These are phyloP conservation scores for Apiospora marii DNA, from an alignment of 2,329 filamentous ascomycete genomes.

Conservation along the genomic window DNA sequence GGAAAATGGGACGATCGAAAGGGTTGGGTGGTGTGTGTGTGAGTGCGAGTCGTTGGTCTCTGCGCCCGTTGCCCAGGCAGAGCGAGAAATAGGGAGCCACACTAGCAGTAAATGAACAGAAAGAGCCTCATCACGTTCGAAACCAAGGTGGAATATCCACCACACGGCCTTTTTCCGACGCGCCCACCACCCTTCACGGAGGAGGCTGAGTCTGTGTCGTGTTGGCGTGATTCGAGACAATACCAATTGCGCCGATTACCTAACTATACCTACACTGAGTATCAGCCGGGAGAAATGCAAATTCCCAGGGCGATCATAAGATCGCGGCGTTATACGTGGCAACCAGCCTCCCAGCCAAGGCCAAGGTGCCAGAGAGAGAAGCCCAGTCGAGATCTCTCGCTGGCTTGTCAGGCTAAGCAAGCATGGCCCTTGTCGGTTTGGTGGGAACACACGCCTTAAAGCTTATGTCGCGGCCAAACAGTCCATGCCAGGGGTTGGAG, in stretches of 20 bases:
- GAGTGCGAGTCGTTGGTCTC: background rate
- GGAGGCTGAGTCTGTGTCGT: slow-evolving; percentile 20
- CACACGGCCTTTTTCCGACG: background rate
- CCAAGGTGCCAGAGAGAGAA: background rate
- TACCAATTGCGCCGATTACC: background rate
- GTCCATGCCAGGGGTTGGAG: background rate
- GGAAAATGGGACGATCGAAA: slow-evolving; percentile 18
- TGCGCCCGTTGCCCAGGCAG: background rate
- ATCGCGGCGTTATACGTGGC: slow-evolving; percentile 2
- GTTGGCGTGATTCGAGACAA: slow-evolving; percentile 10
- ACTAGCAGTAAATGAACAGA: background rate
- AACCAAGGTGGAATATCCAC: slow-evolving; percentile 16
- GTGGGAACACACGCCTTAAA: slow-evolving; percentile 13
- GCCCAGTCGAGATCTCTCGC: background rate
- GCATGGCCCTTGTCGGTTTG: slow-evolving; percentile 13
- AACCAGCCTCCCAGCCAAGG: background rate
- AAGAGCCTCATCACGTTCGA: slow-evolving; percentile 15
- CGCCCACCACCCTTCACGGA: background rate
- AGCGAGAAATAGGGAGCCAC: background rate
- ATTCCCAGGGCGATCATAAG: slow-evolving; percentile 6
- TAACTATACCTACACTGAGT: too few species aligned
- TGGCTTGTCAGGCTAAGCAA: slow-evolving; percentile 1
- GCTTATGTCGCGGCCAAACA: slow-evolving; percentile 5
- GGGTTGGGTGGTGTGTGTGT: background rate
- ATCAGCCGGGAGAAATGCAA: background rate